A percentile compares a stretch with the other conserved stretches of the same genome.
Conservation (phyloP, 805 yeast genomes). For the Candida railenensis region DNA sequence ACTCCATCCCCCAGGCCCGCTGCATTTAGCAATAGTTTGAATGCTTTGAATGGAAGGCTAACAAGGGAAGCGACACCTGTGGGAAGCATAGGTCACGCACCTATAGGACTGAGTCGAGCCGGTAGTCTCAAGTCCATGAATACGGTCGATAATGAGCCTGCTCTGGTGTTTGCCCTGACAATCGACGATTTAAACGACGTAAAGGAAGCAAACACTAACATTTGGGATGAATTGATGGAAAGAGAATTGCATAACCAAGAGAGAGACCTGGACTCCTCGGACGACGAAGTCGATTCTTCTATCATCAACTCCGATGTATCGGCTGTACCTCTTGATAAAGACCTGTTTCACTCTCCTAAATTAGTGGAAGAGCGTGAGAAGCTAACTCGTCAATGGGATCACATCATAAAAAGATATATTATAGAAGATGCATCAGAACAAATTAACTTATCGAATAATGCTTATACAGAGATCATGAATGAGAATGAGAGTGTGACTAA, state of each 20-base stretch:
- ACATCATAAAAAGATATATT: conserved; percentile 42
- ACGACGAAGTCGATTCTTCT: conserved; percentile 1
- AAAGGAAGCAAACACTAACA: conserved; percentile 5
- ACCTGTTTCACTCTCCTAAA: conserved; percentile 5
- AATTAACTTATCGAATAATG: conserved; percentile 45
- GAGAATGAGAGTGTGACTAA: conserved; percentile 18
- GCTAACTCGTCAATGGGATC: conserved; percentile 29
- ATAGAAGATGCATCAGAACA: conserved; percentile 44
- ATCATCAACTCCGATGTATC: not conserved
- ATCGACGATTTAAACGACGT: conserved; percentile 22
- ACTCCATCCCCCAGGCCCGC: conserved; percentile 5
- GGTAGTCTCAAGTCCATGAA: conserved; percentile 12
- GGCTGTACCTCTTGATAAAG: conserved; percentile 1
- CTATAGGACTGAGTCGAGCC: not conserved
- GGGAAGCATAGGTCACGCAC: not conserved
- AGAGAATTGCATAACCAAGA: not conserved
- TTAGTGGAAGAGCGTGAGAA: not conserved
- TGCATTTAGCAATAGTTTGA: not conserved
- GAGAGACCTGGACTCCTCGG: conserved; percentile 8
- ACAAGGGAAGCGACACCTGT: not conserved
- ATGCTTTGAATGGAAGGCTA: not conserved
- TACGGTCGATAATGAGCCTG: conserved; percentile 23
- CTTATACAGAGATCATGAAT: conserved; percentile 25
- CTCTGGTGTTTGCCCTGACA: conserved; percentile 21
- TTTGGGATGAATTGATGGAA: conserved; percentile 12